Evolutionary conservation across 2,329 filamentous ascomycete species (phyloP).

Genomic region (Xylaria sp.): DNA sequence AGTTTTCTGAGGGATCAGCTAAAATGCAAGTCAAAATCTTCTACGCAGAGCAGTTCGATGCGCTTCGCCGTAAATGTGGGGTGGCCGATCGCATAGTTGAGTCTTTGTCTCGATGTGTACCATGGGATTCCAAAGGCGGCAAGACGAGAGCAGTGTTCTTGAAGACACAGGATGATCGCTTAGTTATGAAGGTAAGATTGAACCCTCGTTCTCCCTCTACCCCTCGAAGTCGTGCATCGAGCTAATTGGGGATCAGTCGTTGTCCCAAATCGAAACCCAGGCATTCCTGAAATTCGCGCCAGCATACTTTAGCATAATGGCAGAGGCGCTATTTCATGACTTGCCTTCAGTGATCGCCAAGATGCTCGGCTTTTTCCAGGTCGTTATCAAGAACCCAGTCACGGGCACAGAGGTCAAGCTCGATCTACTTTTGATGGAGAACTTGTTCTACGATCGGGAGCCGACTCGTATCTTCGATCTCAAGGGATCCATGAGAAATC

Average conservation of each 20-base stretch:
- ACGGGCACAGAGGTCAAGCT: constrained; percentile 93
- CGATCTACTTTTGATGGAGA: constrained; percentile 93
- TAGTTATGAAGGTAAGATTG: constrained; percentile 66
- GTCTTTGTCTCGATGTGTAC: constrained; percentile 87
- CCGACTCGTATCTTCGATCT: constrained; percentile 90
- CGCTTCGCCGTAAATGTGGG: constrained; percentile 84
- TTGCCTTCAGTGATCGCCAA: constrained; percentile 96
- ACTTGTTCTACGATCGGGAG: constrained; percentile 90
- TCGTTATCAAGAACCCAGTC: constrained; percentile 89
- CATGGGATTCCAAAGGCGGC: constrained; percentile 96
- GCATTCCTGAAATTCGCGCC: constrained; percentile 94
- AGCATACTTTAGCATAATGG: constrained; percentile 96
- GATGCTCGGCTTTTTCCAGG: constrained; percentile 97
- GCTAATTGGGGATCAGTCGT: constrained; percentile 50
- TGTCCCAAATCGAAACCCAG: constrained; percentile 85
- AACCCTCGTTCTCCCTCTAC: constrained; percentile 40
- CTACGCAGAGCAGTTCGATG: constrained; percentile 96
- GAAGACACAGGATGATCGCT: constrained; percentile 90
- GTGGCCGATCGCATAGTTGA: constrained; percentile 92
- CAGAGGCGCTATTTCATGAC: constrained; percentile 90
- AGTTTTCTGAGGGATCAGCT: constrained; percentile 89
- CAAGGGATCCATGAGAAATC: constrained; percentile 97
- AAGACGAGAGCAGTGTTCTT: constrained; percentile 97
- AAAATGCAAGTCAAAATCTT: constrained; percentile 98
- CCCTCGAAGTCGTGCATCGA: constrained; percentile 39